Conservation (phyloP, 2,329 filamentous ascomycete genomes). For the Emmonsia crescens region DNA sequence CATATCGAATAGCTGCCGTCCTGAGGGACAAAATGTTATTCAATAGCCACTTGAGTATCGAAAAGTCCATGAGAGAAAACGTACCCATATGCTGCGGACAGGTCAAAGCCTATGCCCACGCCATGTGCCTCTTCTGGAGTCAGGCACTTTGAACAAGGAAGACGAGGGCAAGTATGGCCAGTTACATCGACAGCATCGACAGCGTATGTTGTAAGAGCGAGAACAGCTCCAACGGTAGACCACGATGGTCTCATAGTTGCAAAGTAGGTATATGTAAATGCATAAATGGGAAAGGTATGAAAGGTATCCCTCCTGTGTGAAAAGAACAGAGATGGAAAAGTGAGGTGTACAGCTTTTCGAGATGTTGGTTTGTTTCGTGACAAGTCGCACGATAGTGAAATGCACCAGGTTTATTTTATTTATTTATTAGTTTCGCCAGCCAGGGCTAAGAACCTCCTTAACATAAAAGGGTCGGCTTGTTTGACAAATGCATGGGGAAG, state of each 20-base stretch:
- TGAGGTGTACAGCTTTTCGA: background rate
- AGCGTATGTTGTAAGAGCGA: background rate
- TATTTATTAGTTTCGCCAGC: background rate
- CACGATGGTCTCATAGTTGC: background rate
- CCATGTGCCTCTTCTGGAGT: background rate
- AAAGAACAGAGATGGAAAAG: background rate
- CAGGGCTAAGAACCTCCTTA: background rate
- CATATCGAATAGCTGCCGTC: background rate
- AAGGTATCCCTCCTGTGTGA: background rate
- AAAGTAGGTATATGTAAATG: background rate
- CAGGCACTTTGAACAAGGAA: background rate
- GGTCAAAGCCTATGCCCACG: background rate
- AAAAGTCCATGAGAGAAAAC: background rate
- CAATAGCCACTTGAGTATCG: background rate
- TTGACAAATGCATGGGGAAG: no score
- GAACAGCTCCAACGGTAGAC: background rate
- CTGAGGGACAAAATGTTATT: background rate
- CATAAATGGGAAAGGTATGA: background rate
- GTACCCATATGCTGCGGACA: background rate
- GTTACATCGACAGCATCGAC: background rate
- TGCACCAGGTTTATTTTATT: no score
- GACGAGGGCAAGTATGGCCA: background rate
- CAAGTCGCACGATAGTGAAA: background rate
- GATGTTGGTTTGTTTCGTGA: no score
- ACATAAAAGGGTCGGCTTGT: no score